Evolutionary conservation across 306 rosid genomes (phyloP), one percentile per base, ranked within the genome.

Genomic region (Crataegus laevigata): DNA sequence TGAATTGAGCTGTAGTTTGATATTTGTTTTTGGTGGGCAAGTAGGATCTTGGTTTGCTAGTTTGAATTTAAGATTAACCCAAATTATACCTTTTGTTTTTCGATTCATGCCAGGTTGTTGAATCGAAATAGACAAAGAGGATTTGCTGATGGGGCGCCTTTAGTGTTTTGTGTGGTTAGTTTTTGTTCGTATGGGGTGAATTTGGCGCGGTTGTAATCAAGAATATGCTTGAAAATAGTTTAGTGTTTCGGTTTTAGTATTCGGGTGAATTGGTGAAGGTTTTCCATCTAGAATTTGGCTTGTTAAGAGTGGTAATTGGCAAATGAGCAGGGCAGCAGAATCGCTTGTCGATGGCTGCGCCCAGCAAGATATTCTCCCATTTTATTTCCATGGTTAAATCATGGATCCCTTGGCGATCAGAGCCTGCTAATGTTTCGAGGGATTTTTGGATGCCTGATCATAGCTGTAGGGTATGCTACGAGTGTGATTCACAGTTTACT

Each of bases 401-500:
- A 13, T 92, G 89, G 99, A 84, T 88, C 68, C 90, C 96, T 71
- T 75, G 96, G 96, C 83, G 81, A 57, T 83, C 94, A 12, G 93
- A 87, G 76, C 92, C 97, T 26, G 81, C 80, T 32, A 84, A 89
- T 57, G 90, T 96, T 75, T 88, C 97, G 0, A 84, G 92, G 77
- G 94, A 85, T 84, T 92, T 92, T 80, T 96, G 99, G 99, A 96
- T 94, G 97, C 97, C 96, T 1, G 99, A 94, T 72, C 83, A 78
- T 62, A 94, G 93, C 77, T 92, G 99, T 75, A 86, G 89, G 81
- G 93, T 92, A 52, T 94, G 99, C 78, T 94, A 94, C 66, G 97
- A 92, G 38, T 94, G 99, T 75, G 99, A 94, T 75, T 84, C 88
- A 11, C 98, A 89, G 70, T 96, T 96, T 82, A 90, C 88, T 59